Evolutionary conservation across 2,329 filamentous ascomycete species (phyloP).

Genomic region (Dichotomopilus funicola): DNA sequence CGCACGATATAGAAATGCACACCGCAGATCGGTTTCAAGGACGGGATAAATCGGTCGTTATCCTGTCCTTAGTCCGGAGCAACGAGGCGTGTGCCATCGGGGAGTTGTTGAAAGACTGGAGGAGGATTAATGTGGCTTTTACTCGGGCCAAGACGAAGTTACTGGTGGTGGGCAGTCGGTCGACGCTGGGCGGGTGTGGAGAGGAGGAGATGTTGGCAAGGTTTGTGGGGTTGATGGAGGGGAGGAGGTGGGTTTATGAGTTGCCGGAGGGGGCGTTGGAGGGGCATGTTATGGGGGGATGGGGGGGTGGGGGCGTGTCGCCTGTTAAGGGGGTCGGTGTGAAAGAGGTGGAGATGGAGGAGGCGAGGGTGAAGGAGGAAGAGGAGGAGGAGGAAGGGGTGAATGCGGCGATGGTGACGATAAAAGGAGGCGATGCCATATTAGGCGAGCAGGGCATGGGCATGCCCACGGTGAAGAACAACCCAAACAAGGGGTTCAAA

Average conservation of each 20-base stretch:
- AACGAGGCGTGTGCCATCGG: slow-evolving; percentile 81
- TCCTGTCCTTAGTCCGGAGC: slow-evolving; percentile 80
- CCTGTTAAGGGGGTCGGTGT: slow-evolving; percentile 14
- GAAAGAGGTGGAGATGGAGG: slow-evolving; percentile 13
- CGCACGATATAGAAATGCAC: slow-evolving; percentile 70
- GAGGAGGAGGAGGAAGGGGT: neutral
- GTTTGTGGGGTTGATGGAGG: slow-evolving; percentile 72
- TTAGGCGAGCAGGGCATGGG: too few relatives aligned
- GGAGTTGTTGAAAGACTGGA: slow-evolving; percentile 84
- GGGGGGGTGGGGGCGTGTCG: slow-evolving; percentile 28
- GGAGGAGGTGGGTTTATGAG: slow-evolving; percentile 72
- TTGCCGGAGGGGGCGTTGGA: slow-evolving; percentile 58
- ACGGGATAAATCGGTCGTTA: slow-evolving; percentile 86
- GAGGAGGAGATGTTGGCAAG: slow-evolving; percentile 67
- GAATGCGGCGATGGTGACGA: too few relatives aligned
- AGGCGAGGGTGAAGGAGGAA: neutral
- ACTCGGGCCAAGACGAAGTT: slow-evolving; percentile 90
- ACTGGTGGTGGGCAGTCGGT: slow-evolving; percentile 75
- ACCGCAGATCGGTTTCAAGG: slow-evolving; percentile 97
- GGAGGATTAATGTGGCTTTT: slow-evolving; percentile 91
- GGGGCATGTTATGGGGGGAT: slow-evolving; percentile 61
- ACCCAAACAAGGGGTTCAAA: too few relatives aligned
- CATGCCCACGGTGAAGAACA: too few relatives aligned
- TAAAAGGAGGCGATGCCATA: too few relatives aligned
- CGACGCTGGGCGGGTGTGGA: slow-evolving; percentile 58